Conservation (phyloP, 768 basidiomycete species). For the Suillus brevipes region DNA sequence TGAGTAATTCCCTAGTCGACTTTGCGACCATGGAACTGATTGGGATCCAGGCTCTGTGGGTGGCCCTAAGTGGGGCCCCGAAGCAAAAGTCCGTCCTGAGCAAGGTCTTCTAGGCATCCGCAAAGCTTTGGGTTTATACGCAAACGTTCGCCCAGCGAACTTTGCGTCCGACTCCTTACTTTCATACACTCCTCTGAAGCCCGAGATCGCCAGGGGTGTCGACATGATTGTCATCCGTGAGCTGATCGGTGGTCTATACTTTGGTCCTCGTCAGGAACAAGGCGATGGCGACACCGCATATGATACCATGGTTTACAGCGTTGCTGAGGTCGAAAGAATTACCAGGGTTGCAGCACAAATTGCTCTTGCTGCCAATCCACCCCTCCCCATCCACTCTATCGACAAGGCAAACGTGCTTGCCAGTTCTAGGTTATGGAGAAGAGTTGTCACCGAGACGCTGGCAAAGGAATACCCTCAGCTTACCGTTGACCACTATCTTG, state of each 20-base stretch:
- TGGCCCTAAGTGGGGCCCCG: constrained; percentile 98
- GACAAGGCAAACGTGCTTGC: constrained; percentile 99
- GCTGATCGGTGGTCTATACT: constrained; percentile 95
- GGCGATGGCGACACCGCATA: constrained; percentile 72
- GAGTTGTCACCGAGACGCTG: constrained; percentile 84
- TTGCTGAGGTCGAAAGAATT: constrained; percentile 89
- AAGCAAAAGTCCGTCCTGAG: constrained; percentile 87
- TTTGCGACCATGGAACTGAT: constrained; percentile 11
- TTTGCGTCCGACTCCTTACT: constrained; percentile 92
- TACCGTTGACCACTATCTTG: constrained; percentile 85
- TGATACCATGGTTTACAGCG: constrained; percentile 94
- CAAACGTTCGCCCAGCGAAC: constrained; percentile 96
- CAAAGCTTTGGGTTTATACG: constrained; percentile 92
- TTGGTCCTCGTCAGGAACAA: constrained; percentile 89
- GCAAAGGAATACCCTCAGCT: constrained; percentile 86
- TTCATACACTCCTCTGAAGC: constrained; percentile 84
- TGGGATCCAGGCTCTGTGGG: constrained; percentile 81
- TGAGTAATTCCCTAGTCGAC: constrained; percentile 35
- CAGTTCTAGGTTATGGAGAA: constrained; percentile 91
- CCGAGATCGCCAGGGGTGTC: constrained; percentile 77
- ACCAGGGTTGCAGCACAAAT: constrained; percentile 95
- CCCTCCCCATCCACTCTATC: constrained; percentile 86
- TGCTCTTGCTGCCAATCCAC: constrained; percentile 79
- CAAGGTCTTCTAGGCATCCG: constrained; percentile 85
- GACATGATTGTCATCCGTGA: constrained; percentile 95